Evolutionary conservation across 371 early-diverging fungal species (phyloP), one percentile per base, ranked within the genome.

Genomic region (Syncephalastrum monosporum): DNA sequence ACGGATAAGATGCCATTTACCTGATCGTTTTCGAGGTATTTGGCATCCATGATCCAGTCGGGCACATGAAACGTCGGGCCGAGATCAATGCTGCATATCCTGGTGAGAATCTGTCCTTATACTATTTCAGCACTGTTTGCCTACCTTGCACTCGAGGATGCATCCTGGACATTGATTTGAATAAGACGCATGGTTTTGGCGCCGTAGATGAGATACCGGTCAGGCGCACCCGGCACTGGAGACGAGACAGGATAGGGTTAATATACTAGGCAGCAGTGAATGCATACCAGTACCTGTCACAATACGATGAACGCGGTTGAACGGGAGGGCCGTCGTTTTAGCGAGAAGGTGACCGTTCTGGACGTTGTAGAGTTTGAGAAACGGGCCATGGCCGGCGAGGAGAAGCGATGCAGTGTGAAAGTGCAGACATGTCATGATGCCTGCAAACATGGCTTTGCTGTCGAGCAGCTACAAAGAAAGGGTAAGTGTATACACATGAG

Each of bases 31-130:
- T 70, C 64, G 6, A 87, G 61, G 90, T 87, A 89, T 44, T 84
- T 83, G 3, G 75, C 82, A 52, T 88, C 88, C 65, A 84, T 77
- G 61, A 89, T 87, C 90, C 91, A 89, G 60, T 88, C 88, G 0
- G 66, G 61, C 50, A 82, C 71, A 14, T 52, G 48, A 24, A 41
- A 60, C 3, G 54, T 33, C 16, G 42, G 60, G 12, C 54, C 60
- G 19, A 60, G 17, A 5, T 46, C 33, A 15, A 60, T 42, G 23
- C 60, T 60, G 38, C 38, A 33, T 33, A 33, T 33, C 33, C 10
- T 2, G 8, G 10, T 33, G 2, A 33, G 38, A 33, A 1, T 0
- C 1, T 33, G 38, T 0, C 1, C 7, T 10, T 2, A 7, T 4
- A 27, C 4, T 0, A 27, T 27, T 27, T 27, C 27, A 3, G 27